Evolutionary conservation across 495 filamentous ascomycete genomes (phyloP), one percentile per base, ranked within the genome.

Genomic region (Neurospora tetrasperma): DNA sequence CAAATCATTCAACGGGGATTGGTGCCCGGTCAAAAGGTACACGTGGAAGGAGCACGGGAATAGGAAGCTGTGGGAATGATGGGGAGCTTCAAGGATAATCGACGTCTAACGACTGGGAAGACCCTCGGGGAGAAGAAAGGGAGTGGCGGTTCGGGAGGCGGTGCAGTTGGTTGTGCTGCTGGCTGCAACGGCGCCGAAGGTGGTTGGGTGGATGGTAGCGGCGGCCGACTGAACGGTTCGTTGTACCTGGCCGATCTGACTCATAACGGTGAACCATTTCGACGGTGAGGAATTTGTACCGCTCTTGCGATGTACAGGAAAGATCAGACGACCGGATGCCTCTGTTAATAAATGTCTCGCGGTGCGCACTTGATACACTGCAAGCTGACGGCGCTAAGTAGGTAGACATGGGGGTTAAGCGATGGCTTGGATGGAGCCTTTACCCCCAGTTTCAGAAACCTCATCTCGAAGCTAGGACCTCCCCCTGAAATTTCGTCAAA

Each of bases 151-250:
- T 59, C 20, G 48, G 46, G 86, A 77, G 35, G 70, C 78, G 80
- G 75, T 81, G 54, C 31, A 80, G 76, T 75, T 46, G 77, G 38
- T 43, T 46, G 81, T 48, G 78, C 31, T 70, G 23, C 44, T 42
- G 10, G 71, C n/a, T 48, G 72, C 18, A 48, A 59, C 72, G 35
- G 78, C 7, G 77, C 73, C 74, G 76, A 40, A 44, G 62, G n/a
- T 76, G n/a, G 80, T 74, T 2, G 23, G 85, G 85, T 31, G 87
- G 89, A 72, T 79, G 83, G 79, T 97, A 97, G 44, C 87, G 88
- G 79, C 94, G 89, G 27, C 94, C 93, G 4, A 86, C 35, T 38
- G 35, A 6, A 38, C 35, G 5, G 5, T 38, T 38, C 4, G 4
- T 5, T 4, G 35, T 38, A 38, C 35, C 35, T 38, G 5, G 35